A percentile compares a stretch with the other conserved stretches of the same genome.
Conservation (phyloP, 2,329 filamentous ascomycete species). For the Neofusicoccum umdonicola region DNA sequence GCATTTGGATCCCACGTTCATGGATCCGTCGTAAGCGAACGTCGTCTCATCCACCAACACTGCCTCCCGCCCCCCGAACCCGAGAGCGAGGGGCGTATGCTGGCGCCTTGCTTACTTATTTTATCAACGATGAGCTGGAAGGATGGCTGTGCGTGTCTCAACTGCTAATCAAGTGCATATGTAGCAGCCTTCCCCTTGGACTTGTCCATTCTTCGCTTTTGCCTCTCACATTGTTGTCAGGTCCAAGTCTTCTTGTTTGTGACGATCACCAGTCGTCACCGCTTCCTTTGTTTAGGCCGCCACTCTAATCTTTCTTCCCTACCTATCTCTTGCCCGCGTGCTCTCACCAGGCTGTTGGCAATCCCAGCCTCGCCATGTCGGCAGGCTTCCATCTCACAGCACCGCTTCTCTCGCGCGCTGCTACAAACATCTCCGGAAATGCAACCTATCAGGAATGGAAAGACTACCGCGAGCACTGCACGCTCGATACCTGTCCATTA, state of each 20-base stretch:
- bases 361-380: conserved; percentile 5
- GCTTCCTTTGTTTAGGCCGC: background rate
- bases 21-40: background rate
- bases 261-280: background rate
- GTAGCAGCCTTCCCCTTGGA: background rate
- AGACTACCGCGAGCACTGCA: conserved; percentile 32
- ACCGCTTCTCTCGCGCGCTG: conserved; percentile 2
- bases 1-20: background rate
- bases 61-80: background rate
- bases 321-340: background rate
- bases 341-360: background rate
- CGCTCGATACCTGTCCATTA: conserved; percentile 40
- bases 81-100: conserved; percentile 1
- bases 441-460: conserved; percentile 21
- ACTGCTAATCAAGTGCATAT: background rate
- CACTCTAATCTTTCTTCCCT: background rate
- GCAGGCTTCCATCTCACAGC: background rate
- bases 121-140: background rate
- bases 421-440: background rate
- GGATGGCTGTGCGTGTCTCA: conserved; percentile 6
- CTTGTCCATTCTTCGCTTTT: background rate
- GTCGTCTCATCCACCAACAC: background rate
- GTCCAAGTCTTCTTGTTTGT: background rate
- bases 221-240: background rate
- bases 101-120: conserved; percentile 5